Base-by-base conservation (phyloP, 345 rosid genomes). In the Cardamine occulta region DNA sequence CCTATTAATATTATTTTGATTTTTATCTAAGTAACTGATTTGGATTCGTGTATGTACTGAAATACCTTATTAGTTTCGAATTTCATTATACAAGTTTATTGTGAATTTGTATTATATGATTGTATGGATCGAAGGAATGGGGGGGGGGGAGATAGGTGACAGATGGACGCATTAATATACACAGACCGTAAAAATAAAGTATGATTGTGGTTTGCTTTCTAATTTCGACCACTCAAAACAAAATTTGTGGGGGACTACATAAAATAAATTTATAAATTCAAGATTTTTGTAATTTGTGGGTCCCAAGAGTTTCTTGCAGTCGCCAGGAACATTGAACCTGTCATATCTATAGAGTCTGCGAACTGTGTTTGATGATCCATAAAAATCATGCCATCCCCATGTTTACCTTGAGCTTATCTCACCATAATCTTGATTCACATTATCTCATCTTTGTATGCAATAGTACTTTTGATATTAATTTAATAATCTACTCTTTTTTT, bases 281-380 rank as follows among this genome's bases (percentile, higher is more conserved):
- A 44, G 31, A 44, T 61, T 35, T 13, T 32, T 18, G 17, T 6
- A 76, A 63, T n/a, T 11, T 34, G 64, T 64, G 80, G 72, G 80
- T 64, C 68, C n/a, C 64, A 24, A 52, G 58, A 39, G 51, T 17
- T 78, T 65, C 24, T 65, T 45, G 65, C 31, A 64, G 48, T 19
- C n/a, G n/a, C 53, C 55, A 57, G 67, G 73, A 78, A 64, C 77
- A 58, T 23, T 72, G 81, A 72, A 78, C 73, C 74, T 71, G 72
- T 56, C 76, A 55, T 55, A 19, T 77, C 35, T 62, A 44, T 48
- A 21, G 48, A 53, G 74, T 75, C 75, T 70, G 14, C 42, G 7
- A 57, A 63, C 61, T 77, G 62, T 57, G 2, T 28, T 49, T 24
- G 28, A 40, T 45, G 29, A 62, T 61, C 65, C 70, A 69, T 17